Evolutionary conservation across 805 yeast genomes (phyloP).

Genomic region (Jamesozyma piceae): DNA sequence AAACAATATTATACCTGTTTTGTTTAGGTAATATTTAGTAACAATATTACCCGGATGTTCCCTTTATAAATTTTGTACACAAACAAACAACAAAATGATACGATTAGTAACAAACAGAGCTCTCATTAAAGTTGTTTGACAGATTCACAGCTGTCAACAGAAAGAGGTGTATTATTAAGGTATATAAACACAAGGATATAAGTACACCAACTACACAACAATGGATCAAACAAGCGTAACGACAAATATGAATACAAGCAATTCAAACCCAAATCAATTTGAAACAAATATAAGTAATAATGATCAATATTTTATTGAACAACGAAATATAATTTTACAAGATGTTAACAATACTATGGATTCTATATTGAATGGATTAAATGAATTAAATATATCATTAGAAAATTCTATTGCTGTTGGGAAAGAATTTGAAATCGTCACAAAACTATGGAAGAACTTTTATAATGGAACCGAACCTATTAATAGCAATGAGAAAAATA

Average conservation of each 20-base stretch:
- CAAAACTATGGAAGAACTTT: constrained; percentile 61
- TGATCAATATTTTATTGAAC: constrained; percentile 24
- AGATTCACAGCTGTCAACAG: no score
- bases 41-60: no score
- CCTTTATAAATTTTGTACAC: no score
- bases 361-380: constrained; percentile 53
- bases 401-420: constrained; percentile 65
- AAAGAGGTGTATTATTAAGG: no score
- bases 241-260: neutral
- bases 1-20: no score
- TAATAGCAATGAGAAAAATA: constrained; percentile 4
- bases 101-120: no score
- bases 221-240: no score
- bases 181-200: no score
- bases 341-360: constrained; percentile 41
- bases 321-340: constrained; percentile 24
- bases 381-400: constrained; percentile 55
- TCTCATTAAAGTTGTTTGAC: no score
- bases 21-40: no score
- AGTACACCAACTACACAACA: no score
- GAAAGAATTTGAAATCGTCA: constrained; percentile 62
- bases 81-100: no score
- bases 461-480: constrained; percentile 40
- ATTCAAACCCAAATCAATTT: neutral
- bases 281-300: constrained; percentile 2